Base-by-base conservation (phyloP, 1,139 yeast genomes). In the Suhomyces maxii region DNA sequence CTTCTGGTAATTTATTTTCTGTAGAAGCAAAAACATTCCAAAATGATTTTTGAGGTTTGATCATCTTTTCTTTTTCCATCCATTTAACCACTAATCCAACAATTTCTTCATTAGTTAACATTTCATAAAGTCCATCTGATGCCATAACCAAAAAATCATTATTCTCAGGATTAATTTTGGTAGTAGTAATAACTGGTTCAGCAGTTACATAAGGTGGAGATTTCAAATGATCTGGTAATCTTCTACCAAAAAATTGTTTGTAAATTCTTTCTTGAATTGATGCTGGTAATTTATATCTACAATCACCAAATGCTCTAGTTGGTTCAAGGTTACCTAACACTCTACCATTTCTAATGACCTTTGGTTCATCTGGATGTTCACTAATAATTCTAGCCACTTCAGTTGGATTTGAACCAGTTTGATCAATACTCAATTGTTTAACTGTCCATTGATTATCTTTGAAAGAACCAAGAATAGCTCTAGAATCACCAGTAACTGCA, bases 161-260 rank as follows among this genome's bases (percentile, higher is more conserved):
- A 55, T 83, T 81, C 25, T 77, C 74, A 0, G 93, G 88, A 45
- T 77, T 76, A 41, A 95, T 80, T 59, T 84, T 81, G 10, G 95
- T 86, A 3, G 96, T 84, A 9, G 97, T 86, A 32, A 93, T 78
- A 28, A 86, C 97, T 0, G 99, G 99, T 62, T 86, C 91, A 0
- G 99, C 98, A 1, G 99, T 93, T 33, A 93, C 97, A 64, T 93
- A 93, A 0, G 99, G 99, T 6, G 99, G 99, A 1, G 97, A 85
- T 50, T 82, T 73, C 53, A 89, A 77, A 56, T 85, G 84, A 43
- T 82, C 80, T 3, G 98, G 97, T 41, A 88, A 81, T 49, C 85
- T 73, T 61, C 93, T 81, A 34, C 97, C 96, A 63, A 91, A 91
- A 57, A 89, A 86, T 59, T 84, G 86, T 51, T 84, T 77, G 55